Evolutionary conservation across 2,329 filamentous ascomycete species (phyloP), one percentile per base, ranked within the genome.

Genomic region (Samsoniella hepiali): DNA sequence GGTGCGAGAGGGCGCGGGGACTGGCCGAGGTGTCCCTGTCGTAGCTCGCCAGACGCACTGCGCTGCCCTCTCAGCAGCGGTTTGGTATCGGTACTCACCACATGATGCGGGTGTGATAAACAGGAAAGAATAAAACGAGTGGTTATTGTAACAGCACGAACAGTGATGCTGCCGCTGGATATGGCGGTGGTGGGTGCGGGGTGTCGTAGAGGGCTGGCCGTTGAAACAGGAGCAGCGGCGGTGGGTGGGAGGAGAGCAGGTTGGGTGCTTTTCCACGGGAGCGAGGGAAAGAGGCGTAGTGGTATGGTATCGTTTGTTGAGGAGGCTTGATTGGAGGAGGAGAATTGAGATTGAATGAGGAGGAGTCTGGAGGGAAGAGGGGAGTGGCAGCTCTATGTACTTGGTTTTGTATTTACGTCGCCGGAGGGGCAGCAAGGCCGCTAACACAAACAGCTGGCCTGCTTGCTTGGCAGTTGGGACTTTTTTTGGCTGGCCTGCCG

Each of bases 341-440:
- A 61, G 49, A 32, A 61, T 31, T 53, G 58, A 27, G 31, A 38
- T 40, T 22, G 58, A 11, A 54, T 27, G 49, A 29, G 29, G 38
- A 36, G 17, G 58, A n/a, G 13, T 40, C 6, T 36, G n/a, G 22
- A 29, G 27, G 49, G 58, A 61, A 45, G 58, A 61, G 58, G 58
- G 58, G 49, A 54, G 38, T 27, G 58, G 58, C 22, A 53, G 49
- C 47, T 61, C 58, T 61, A n/a, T 51, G 47, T 40, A 40, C 38
- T 40, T 40, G 13, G 38, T 40, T 40, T 15, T 58, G 40, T 57
- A 58, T 47, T 58, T 40, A 58, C 42, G 42, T 47, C n/a, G 42
- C 27, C 29, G 3, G 45, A 59, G 57, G 57, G 45, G 56, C n/a
- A 58, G 40, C 42, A 27, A 49, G 32, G 32, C 17, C 57, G 27